These are phyloP conservation scores for Stevia rebaudiana DNA, from an alignment of 140 eudicot species.

Conservation along the genomic window DNA sequence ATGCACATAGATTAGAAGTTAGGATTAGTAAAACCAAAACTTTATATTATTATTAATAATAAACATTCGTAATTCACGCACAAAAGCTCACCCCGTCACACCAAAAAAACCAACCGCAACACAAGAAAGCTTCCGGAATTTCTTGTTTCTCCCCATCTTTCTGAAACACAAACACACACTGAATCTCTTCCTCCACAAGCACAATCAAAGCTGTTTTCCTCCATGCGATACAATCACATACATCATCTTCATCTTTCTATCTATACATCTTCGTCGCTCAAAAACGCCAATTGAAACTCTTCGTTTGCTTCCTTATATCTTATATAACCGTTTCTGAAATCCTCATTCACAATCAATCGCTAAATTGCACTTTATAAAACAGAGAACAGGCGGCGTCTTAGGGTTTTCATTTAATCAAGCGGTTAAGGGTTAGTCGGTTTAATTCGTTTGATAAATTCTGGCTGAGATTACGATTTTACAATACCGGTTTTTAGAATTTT, in stretches of 20 bases:
- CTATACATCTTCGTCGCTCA: neutral
- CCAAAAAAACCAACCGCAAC: conserved; percentile 6
- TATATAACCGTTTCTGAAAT: neutral
- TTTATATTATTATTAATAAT: no score
- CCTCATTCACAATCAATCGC: conserved; percentile 14
- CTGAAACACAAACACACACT: neutral
- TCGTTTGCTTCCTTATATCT: conserved; percentile 3
- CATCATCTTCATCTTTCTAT: neutral
- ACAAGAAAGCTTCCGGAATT: conserved; percentile 31
- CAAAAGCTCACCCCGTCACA: conserved; percentile 2
- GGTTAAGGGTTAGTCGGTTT: conserved; percentile 25
- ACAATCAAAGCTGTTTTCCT: conserved; percentile 20
- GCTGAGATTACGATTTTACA: conserved; percentile 13
- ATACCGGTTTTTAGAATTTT: neutral
- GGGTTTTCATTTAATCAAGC: conserved; percentile 10
- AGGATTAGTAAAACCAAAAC: no score
- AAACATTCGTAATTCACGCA: neutral
- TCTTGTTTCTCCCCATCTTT: conserved; percentile 12
- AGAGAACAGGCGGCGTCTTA: conserved; percentile 19
- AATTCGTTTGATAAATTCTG: conserved; percentile 9
- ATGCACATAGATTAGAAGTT: no score
- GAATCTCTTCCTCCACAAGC: conserved; percentile 25
- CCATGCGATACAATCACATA: conserved; percentile 17
- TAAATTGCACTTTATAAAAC: conserved; percentile 6
- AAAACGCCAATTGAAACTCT: conserved; percentile 13